phyloP scores from a whole-genome alignment of 768 basidiomycete species.

The Hygrocybe punicea region DNA sequence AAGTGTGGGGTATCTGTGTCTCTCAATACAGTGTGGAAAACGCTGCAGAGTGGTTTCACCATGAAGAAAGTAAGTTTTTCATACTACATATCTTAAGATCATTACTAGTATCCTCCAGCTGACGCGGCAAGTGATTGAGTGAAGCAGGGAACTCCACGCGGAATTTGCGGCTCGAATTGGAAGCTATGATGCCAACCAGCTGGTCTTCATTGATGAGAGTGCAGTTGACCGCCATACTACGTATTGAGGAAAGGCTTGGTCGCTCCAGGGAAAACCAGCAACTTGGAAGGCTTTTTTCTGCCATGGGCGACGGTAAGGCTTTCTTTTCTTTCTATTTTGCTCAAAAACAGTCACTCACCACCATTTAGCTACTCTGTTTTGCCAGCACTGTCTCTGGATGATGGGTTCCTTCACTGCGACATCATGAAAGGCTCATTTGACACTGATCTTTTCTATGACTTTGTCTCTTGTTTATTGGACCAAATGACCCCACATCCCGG shows the following conservation, averaged over 20 bases:
- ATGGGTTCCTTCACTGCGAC: conserved; percentile 2
- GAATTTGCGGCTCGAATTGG: conserved; percentile 11
- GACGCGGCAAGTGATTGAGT: conserved; percentile 17
- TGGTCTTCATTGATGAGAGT: too few species aligned
- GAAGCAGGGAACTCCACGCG: conserved; percentile 12
- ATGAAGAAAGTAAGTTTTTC: too few species aligned
- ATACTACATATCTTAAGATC: not conserved
- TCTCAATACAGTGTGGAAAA: too few species aligned
- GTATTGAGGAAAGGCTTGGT: too few species aligned
- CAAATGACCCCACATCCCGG: conserved; percentile 35
- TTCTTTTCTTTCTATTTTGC: too few species aligned
- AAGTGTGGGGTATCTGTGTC: conserved; percentile 19
- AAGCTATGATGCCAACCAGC: conserved; percentile 14
- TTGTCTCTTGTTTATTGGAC: conserved; percentile 1
- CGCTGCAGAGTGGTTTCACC: conserved; percentile 29
- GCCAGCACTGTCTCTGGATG: too few species aligned
- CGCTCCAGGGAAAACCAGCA: too few species aligned
- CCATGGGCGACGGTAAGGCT: too few species aligned
- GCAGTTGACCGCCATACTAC: too few species aligned
- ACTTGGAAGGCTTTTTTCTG: too few species aligned
- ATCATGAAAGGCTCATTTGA: too few species aligned
- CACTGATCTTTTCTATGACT: not conserved
- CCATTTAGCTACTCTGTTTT: conserved; percentile 1
- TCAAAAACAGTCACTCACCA: too few species aligned
- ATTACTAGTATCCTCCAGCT: conserved; percentile 3